Percentiles rank a stretch among this genome's conserved stretches.
phyloP scores from a whole-genome alignment of 176 grass and related monocot species.

The Puccinellia tenuiflora region DNA sequence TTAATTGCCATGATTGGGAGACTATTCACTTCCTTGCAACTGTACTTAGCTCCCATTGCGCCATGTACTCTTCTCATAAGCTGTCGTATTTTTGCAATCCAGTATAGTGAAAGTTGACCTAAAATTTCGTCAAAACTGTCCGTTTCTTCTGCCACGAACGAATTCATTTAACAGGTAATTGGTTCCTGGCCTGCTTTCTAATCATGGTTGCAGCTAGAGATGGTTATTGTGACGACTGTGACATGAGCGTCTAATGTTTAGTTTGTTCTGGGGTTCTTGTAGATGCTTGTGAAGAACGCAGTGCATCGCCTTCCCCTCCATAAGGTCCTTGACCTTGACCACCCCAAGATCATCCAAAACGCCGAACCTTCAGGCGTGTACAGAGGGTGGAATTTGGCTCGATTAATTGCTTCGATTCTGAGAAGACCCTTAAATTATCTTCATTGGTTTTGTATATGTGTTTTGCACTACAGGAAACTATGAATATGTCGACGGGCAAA shows the following conservation, averaged over 20 bases:
- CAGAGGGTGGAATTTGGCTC: conserved; percentile 21
- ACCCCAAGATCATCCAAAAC: conserved; percentile 90
- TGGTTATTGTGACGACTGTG: neutral
- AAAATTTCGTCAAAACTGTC: conserved; percentile 61
- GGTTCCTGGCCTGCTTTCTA: neutral
- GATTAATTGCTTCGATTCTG: neutral
- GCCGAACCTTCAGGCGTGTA: conserved; percentile 72
- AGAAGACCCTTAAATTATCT: neutral
- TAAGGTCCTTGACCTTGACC: conserved; percentile 79
- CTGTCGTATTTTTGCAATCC: conserved; percentile 16
- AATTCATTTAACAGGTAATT: conserved; percentile 71
- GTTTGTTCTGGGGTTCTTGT: neutral
- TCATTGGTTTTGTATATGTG: conserved; percentile 8
- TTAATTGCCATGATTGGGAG: neutral
- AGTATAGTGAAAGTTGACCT: conserved; percentile 92
- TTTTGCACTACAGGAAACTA: no score
- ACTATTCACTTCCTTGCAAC: neutral
- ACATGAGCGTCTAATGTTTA: no score
- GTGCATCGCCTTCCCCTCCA: conserved; percentile 53
- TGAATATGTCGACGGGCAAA: no score
- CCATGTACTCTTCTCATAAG: neutral
- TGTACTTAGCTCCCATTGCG: neutral
- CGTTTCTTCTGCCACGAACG: conserved; percentile 65
- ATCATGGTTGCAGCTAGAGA: neutral
- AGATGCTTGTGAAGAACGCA: conserved; percentile 87